phyloP scores from a whole-genome alignment of 176 grass and related monocot genomes.

The Zea mays region Zm-B73-REFERENCE-NAM-5.0 NC_050103.1:169144001-169144500 shows the following conservation, averaged over 20 bases:
- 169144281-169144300: constrained; percentile 28
- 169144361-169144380: constrained; percentile 47
- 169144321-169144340: background rate
- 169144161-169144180: constrained; percentile 36
- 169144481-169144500: background rate
- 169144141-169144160: constrained; percentile 32
- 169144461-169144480: background rate
- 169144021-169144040: background rate
- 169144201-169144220: constrained; percentile 16
- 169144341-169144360: background rate
- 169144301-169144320: background rate
- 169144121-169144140: constrained; percentile 1
- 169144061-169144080: background rate
- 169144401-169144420: constrained; percentile 80
- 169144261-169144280: background rate
- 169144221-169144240: constrained; percentile 38
- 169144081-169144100: background rate
- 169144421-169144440: constrained; percentile 79
- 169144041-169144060: background rate
- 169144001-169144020: background rate
- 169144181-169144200: constrained; percentile 36
- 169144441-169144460: constrained; percentile 25
- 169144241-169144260: constrained; percentile 36
- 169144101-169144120: constrained; percentile 20
- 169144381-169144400: constrained; percentile 60